Evolutionary conservation across 2,329 filamentous ascomycete species (phyloP).

Genomic region (Lachnellula occidentalis): DNA sequence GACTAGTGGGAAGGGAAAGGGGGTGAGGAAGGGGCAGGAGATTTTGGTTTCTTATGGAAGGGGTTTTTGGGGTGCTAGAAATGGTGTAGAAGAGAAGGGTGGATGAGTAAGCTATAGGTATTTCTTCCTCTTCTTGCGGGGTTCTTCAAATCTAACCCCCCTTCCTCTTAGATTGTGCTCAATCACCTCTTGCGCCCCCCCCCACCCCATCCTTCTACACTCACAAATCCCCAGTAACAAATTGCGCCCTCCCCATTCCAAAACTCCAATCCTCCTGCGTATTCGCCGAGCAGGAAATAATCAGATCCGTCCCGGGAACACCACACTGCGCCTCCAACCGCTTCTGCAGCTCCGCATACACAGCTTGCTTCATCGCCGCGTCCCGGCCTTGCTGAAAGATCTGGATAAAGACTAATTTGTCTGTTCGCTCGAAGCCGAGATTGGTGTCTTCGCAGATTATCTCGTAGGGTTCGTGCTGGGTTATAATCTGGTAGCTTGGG

Average conservation of each 20-base stretch:
- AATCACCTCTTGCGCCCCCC: not conserved
- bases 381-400: constrained; percentile 13
- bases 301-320: constrained; percentile 7
- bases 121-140: constrained; percentile 5
- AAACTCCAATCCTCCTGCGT: constrained; percentile 13
- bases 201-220: too few relatives aligned
- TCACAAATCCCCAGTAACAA: constrained; percentile 11
- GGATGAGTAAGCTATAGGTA: not conserved
- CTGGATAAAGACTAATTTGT: constrained; percentile 8
- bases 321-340: constrained; percentile 8
- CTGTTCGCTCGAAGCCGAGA: constrained; percentile 8
- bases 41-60: constrained; percentile 63
- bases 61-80: constrained; percentile 56
- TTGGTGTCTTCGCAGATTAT: constrained; percentile 14
- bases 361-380: constrained; percentile 9
- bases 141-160: not conserved
- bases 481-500: constrained; percentile 12
- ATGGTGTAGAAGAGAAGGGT: constrained; percentile 20
- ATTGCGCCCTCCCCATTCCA: constrained; percentile 12
- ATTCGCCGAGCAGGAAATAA: constrained; percentile 8
- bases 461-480: constrained; percentile 15
- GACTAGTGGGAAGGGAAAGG: constrained; percentile 32
- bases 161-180: not conserved
- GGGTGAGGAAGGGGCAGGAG: constrained; percentile 55
- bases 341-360: constrained; percentile 10